phyloP scores from a whole-genome alignment of 352 stramenopile species.

The Pythium dissimile region DNA sequence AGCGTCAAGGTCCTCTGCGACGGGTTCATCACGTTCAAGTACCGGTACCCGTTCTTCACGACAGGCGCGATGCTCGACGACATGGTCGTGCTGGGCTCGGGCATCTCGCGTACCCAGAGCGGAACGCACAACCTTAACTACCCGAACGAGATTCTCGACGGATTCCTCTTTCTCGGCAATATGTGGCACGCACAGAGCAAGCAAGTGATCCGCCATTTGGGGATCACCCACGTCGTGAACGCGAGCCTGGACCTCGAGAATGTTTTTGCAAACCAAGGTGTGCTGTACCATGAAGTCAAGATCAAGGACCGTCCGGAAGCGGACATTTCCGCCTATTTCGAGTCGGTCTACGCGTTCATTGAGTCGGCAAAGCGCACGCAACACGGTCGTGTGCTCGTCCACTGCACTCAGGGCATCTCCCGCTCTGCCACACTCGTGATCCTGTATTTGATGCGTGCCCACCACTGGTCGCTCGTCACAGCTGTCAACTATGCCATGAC shows the following conservation, averaged over 20 bases:
- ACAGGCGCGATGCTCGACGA: conserved; percentile 62
- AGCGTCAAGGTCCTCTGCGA: conserved; percentile 73
- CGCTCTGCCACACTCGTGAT: conserved; percentile 80
- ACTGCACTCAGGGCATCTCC: conserved; percentile 85
- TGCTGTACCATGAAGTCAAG: conserved; percentile 73
- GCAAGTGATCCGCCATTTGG: conserved; percentile 70
- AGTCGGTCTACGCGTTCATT: conserved; percentile 69
- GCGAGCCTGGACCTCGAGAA: conserved; percentile 77
- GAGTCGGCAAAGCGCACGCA: conserved; percentile 73
- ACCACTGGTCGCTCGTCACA: conserved; percentile 81
- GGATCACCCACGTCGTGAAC: conserved; percentile 86
- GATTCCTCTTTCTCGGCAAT: conserved; percentile 84
- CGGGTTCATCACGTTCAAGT: conserved; percentile 84
- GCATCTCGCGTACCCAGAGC: conserved; percentile 68
- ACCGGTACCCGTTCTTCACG: conserved; percentile 85
- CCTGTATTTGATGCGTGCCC: conserved; percentile 83
- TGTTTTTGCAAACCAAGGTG: conserved; percentile 60
- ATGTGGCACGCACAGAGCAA: conserved; percentile 86
- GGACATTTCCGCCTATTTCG: conserved; percentile 72
- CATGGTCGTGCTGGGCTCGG: conserved; percentile 35
- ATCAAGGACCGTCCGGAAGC: conserved; percentile 77
- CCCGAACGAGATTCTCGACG: conserved; percentile 85
- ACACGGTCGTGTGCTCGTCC: conserved; percentile 74
- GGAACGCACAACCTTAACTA: conserved; percentile 87
- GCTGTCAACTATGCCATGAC: conserved; percentile 77